These are phyloP conservation scores for Candida sp. DNA, from an alignment of 1,139 yeast genomes.

Conservation along the genomic window DNA sequence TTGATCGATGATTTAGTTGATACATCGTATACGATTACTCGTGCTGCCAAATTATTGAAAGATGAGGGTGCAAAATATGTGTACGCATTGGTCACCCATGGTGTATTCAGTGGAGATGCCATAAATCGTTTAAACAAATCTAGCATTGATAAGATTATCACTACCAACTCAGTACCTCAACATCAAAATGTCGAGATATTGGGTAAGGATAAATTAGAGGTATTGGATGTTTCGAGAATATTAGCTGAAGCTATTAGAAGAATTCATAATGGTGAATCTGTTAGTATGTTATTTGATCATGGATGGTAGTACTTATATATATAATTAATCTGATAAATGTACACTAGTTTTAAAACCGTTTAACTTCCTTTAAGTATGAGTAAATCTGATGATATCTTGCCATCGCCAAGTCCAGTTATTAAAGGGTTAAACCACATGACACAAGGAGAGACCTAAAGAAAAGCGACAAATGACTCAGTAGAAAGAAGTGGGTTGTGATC, in stretches of 20 bases:
- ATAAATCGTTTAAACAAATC: conserved; percentile 64
- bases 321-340: too few species aligned
- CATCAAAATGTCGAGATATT: conserved; percentile 53
- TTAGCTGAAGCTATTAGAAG: conserved; percentile 95
- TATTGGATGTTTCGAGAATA: conserved; percentile 81
- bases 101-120: conserved; percentile 92
- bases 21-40: conserved; percentile 85
- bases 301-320: conserved; percentile 46
- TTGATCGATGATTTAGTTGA: conserved; percentile 92
- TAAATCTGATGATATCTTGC: too few species aligned
- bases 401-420: too few species aligned
- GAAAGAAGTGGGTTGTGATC: too few species aligned
- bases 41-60: conserved; percentile 88
- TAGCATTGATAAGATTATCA: conserved; percentile 78
- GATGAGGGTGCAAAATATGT: conserved; percentile 91
- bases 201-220: conserved; percentile 59
- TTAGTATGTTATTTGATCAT: conserved; percentile 89
- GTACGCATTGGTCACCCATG: conserved; percentile 89
- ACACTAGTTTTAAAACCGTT: too few species aligned
- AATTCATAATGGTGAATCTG: conserved; percentile 96
- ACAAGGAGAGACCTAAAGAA: too few species aligned
- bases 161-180: conserved; percentile 95
- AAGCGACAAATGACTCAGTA: too few species aligned
- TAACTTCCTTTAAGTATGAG: too few species aligned
- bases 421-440: too few species aligned